Conservation (phyloP, 2,329 filamentous ascomycete species). For the Fusarium scirpi region DNA sequence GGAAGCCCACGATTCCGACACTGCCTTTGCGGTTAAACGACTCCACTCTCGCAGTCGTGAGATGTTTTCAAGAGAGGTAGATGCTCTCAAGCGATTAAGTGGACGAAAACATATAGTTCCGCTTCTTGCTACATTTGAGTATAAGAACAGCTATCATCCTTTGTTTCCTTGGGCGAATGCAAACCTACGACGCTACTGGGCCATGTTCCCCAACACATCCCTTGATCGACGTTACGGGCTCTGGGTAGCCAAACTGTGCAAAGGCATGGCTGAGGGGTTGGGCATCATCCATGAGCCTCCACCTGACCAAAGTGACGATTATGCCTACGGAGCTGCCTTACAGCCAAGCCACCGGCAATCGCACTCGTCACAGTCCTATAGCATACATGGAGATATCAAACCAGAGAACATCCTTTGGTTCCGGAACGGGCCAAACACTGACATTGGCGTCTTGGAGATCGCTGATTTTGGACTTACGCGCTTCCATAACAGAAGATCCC, state of each 20-base stretch:
- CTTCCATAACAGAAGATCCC: not conserved
- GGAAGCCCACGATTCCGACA: not conserved
- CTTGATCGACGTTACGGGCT: not conserved
- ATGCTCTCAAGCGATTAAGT: not conserved
- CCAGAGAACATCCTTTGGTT: conserved; percentile 13
- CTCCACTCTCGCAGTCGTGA: not conserved
- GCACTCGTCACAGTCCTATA: not conserved
- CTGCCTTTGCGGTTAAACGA: not conserved
- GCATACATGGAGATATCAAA: not conserved
- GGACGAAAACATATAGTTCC: not conserved
- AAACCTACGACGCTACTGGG: conserved; percentile 1
- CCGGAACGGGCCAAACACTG: not conserved
- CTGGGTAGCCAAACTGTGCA: conserved; percentile 3
- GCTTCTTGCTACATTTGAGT: not conserved
- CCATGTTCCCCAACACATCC: conserved; percentile 1
- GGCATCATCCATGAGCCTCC: not conserved
- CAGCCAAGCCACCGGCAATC: not conserved
- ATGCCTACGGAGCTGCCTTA: not conserved
- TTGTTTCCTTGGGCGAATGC: not conserved
- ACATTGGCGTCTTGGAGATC: conserved; percentile 2
- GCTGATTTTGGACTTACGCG: not conserved
- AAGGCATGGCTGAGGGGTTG: conserved; percentile 2
- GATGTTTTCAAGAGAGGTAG: not conserved
- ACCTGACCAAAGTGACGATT: not conserved
- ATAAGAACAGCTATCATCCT: conserved; percentile 3